A percentile compares a stretch with the other conserved stretches of the same genome.
Evolutionary conservation across 23 red algal species (phyloP).

Genomic region (Cyanidioschyzon merolae): DNA sequence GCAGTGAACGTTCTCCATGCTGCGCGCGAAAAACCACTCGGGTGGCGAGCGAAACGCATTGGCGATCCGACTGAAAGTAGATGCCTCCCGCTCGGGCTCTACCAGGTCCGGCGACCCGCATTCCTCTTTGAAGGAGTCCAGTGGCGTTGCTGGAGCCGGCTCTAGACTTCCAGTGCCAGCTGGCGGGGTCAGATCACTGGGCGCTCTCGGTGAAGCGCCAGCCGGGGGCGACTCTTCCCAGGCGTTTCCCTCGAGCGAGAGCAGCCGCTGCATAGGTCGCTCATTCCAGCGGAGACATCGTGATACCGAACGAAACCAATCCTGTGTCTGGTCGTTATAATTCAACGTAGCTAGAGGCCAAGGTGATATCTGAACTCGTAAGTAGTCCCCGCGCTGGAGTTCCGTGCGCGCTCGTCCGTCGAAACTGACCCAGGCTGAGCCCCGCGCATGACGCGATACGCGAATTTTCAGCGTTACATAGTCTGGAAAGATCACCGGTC

Average conservation of each 20-base stretch:
- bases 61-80: background rate
- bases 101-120: background rate
- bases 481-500: constrained; percentile 96
- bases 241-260: background rate
- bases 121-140: background rate
- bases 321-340: constrained; percentile 82
- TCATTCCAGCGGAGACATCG: constrained; percentile 16
- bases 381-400: constrained; percentile 67
- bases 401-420: constrained; percentile 85
- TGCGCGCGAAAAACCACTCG: background rate
- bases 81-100: background rate
- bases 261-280: background rate
- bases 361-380: constrained; percentile 71
- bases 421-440: constrained; percentile 89
- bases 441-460: constrained; percentile 55
- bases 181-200: background rate
- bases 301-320: constrained; percentile 82
- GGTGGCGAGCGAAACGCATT: background rate
- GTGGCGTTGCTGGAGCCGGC: background rate
- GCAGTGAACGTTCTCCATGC: background rate
- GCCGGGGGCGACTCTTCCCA: background rate
- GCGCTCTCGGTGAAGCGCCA: background rate
- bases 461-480: constrained; percentile 68
- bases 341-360: constrained; percentile 89
- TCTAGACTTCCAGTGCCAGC: background rate